Evolutionary conservation across 2,329 filamentous ascomycete species (phyloP).

Genomic region (Sporothrix schenckii): DNA sequence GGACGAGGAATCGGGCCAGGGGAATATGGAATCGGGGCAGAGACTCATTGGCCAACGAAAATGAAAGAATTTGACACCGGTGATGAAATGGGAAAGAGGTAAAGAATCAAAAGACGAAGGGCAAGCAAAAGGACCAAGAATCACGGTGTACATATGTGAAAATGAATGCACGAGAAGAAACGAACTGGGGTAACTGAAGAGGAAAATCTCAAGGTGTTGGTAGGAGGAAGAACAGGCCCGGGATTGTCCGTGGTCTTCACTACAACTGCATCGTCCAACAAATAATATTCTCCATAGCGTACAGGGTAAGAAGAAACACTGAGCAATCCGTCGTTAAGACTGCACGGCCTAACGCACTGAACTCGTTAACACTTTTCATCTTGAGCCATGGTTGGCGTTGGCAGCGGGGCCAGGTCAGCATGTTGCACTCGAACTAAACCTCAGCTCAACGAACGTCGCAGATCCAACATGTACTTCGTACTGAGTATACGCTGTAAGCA

Average conservation of each 20-base stretch:
- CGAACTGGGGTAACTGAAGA: not conserved
- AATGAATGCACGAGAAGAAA: not conserved
- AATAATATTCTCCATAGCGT: not conserved
- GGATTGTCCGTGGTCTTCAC: not conserved
- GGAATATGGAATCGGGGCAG: not conserved
- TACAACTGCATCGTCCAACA: conserved; percentile 10
- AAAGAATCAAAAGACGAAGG: not conserved
- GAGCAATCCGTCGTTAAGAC: not conserved
- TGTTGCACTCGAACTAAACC: not conserved
- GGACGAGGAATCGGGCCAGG: not conserved
- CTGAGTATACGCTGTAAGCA: not conserved
- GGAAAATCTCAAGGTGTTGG: not conserved
- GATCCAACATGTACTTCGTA: not conserved
- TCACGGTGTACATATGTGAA: not conserved
- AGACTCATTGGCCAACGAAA: conserved; percentile 11
- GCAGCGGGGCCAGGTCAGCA: not conserved
- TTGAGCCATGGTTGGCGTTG: not conserved
- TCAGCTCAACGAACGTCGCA: not conserved
- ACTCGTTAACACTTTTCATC: not conserved
- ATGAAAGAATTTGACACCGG: not conserved
- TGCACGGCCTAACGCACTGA: not conserved
- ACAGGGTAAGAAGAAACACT: not conserved
- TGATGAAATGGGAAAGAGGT: not conserved
- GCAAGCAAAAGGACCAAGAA: not conserved
- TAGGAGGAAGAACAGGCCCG: no score